These are phyloP conservation scores for Jamesozyma rosinii DNA, from an alignment of 805 yeast genomes.

Conservation along the genomic window DNA sequence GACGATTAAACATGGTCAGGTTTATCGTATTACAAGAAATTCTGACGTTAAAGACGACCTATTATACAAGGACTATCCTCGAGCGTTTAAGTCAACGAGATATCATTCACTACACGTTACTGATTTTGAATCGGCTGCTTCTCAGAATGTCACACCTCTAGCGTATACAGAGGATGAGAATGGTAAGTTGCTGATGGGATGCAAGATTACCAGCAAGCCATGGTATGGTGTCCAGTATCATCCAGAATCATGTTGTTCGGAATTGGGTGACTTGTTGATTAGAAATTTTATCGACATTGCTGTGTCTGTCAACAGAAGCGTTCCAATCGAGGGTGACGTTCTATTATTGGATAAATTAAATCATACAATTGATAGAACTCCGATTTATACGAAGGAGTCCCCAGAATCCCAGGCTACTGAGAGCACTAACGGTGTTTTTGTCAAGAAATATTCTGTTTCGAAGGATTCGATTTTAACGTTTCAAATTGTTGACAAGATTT, in stretches of 20 bases:
- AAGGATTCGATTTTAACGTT: conserved; percentile 29
- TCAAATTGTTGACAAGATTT: conserved; percentile 44
- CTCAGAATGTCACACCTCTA: conserved; percentile 39
- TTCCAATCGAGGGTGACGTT: background rate
- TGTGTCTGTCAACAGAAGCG: background rate
- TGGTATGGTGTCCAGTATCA: conserved; percentile 94
- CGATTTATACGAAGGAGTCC: conserved; percentile 12
- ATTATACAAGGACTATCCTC: conserved; percentile 36
- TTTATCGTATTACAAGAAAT: conserved; percentile 38
- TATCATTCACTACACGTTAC: conserved; percentile 75
- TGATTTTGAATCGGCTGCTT: conserved; percentile 10
- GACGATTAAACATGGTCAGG: conserved; percentile 78
- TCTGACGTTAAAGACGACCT: conserved; percentile 13
- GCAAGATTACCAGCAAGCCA: conserved; percentile 48
- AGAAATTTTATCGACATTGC: conserved; percentile 42
- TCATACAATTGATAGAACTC: conserved; percentile 20
- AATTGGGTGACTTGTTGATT: conserved; percentile 50
- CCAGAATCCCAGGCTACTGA: too few relatives aligned
- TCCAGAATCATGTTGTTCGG: conserved; percentile 88
- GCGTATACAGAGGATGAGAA: conserved; percentile 47
- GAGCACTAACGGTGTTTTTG: background rate
- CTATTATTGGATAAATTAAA: conserved; percentile 5
- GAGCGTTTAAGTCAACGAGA: conserved; percentile 58
- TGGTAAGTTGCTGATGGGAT: conserved; percentile 67
- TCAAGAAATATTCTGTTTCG: conserved; percentile 9